Evolutionary conservation across 352 stramenopile genomes (phyloP).

Genomic region (Phytophthora brassicae): DNA sequence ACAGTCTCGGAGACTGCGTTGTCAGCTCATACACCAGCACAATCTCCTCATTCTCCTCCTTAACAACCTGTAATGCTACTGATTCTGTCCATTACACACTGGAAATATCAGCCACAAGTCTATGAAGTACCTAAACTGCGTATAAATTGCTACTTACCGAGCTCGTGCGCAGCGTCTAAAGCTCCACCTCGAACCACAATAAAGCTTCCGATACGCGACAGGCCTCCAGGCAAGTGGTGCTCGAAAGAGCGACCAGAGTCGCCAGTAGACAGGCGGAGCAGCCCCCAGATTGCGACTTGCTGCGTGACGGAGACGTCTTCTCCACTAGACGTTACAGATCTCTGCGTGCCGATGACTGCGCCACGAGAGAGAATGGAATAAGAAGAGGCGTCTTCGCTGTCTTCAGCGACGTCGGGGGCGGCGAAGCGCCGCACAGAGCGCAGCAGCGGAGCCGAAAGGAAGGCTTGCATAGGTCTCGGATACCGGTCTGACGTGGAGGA

Average conservation of each 20-base stretch:
- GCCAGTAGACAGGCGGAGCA: constrained; percentile 18
- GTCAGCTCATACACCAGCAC: constrained; percentile 30
- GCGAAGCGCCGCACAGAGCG: constrained; percentile 40
- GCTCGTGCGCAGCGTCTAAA: constrained; percentile 8
- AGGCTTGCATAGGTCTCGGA: constrained; percentile 16
- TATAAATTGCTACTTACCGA: constrained; percentile 12
- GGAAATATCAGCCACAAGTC: not conserved
- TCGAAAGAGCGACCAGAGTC: constrained; percentile 16
- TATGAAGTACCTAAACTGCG: not conserved
- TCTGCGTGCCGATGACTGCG: constrained; percentile 25
- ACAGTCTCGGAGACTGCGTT: constrained; percentile 20
- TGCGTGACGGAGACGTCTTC: constrained; percentile 4
- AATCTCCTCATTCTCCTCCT: not conserved
- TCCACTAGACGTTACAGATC: constrained; percentile 1
- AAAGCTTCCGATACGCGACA: constrained; percentile 30
- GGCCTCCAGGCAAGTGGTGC: constrained; percentile 26
- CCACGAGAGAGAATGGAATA: constrained; percentile 21
- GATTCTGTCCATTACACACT: constrained; percentile 12
- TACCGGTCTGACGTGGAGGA: not conserved
- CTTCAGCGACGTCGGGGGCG: constrained; percentile 14
- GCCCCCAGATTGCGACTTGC: constrained; percentile 32
- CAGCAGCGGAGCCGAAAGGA: constrained; percentile 37
- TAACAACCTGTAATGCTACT: constrained; percentile 6
- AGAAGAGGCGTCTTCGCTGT: not conserved
- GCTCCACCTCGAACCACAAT: constrained; percentile 18